Base-by-base conservation (phyloP, 1,284 basidiomycete genomes). In the Melampsora larici-populina region DNA sequence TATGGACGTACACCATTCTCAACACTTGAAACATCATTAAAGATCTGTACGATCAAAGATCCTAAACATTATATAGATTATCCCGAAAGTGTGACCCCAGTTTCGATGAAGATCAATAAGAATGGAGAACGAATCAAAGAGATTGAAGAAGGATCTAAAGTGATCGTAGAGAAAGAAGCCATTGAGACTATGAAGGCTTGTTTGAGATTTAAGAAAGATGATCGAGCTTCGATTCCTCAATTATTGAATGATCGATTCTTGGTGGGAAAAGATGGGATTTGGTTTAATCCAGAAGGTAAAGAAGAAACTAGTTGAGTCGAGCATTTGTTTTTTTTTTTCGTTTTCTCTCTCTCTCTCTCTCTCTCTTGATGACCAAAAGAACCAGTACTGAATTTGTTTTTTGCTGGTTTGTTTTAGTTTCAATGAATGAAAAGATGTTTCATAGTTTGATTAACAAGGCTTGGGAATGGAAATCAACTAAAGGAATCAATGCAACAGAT, bases 1-100 rank as follows among this genome's bases (percentile, higher is more conserved):
- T 91, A 94, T 78, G 94, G 94, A 55, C 89, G 88, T 76, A 94
- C 94, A 78, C 92, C 95, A 2, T 99, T 99, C 85, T 89, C 91
- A 79, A 87, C 94, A 17, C 90, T 91, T 0, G 92, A 95, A 76
- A 93, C 94, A 80, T 88, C 84, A 2, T 91, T 92, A 81, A 95
- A 94, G 85, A 91, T 95, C 89, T 90, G 90, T 80, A 90, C 90
- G 8, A 96, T 96, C 79, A 91, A 92, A 5, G 91, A 94, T 84
- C 85, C 87, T 8, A 85, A 86, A 4, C 87, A 92, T 81, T 84
- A 86, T 40, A 94, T 96, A 79, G 88, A 90, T 13, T 96, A 90
- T 82, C 90, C 91, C 0, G 88, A 89, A 49, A 88, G 87, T 36
- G 85, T 90, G 0, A 84, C 86, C 17, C 90, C 90, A 1, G 40